A percentile compares a stretch with the other conserved stretches of the same genome.
Evolutionary conservation across 805 yeast genomes (phyloP).

Genomic region (Candida adriatica): DNA sequence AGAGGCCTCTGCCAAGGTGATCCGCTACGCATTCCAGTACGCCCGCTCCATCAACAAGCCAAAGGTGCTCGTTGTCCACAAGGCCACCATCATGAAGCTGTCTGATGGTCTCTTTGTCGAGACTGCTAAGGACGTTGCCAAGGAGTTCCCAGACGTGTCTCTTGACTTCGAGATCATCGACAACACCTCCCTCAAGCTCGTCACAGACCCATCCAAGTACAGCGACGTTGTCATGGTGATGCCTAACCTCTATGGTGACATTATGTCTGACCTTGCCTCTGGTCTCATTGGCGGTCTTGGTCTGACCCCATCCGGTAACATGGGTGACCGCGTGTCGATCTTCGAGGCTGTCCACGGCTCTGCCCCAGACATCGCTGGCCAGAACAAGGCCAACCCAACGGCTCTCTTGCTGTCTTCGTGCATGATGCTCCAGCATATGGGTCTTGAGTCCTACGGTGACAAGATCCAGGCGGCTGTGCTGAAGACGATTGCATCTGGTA

Average conservation of each 20-base stretch:
- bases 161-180: conserved; percentile 85
- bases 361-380: conserved; percentile 99
- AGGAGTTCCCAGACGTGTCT: conserved; percentile 87
- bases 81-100: conserved; percentile 96
- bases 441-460: conserved; percentile 73
- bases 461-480: conserved; percentile 83
- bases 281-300: conserved; percentile 99
- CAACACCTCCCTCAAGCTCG: conserved; percentile 88
- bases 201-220: conserved; percentile 81
- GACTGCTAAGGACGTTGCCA: conserved; percentile 82
- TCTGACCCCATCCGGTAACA: conserved; percentile 97
- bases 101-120: conserved; percentile 95
- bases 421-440: conserved; percentile 99
- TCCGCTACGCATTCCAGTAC: conserved; percentile 95
- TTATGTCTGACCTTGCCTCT: conserved; percentile 94
- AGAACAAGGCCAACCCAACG: conserved; percentile 98
- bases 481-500: conserved; percentile 87
- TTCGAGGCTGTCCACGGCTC: conserved; percentile 99
- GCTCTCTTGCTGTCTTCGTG: conserved; percentile 92
- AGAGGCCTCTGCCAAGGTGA: conserved; percentile 93
- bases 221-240: conserved; percentile 85
- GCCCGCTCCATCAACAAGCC: conserved; percentile 84
- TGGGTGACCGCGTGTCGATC: conserved; percentile 96
- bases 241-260: conserved; percentile 99
- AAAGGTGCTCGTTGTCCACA: conserved; percentile 91